phyloP scores from a whole-genome alignment of 345 rosid species.

The Brassica rapa region DNA sequence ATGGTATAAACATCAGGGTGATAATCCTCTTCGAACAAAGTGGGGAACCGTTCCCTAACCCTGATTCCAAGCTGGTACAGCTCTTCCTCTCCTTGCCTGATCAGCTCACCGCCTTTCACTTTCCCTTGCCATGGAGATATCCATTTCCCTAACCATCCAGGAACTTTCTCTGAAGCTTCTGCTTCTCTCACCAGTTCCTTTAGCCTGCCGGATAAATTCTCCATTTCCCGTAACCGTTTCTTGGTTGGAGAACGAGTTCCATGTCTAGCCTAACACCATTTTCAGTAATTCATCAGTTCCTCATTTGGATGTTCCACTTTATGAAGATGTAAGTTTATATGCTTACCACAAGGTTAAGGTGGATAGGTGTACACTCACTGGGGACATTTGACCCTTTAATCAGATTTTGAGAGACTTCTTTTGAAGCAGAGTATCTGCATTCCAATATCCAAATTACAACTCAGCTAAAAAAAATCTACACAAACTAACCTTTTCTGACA shows the following conservation, averaged over 20 bases:
- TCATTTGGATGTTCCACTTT: not conserved
- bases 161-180: slow-evolving; percentile 53
- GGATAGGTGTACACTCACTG: slow-evolving; percentile 72
- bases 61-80: slow-evolving; percentile 74
- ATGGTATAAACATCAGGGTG: slow-evolving; percentile 84
- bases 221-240: slow-evolving; percentile 75
- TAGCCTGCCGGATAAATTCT: slow-evolving; percentile 59
- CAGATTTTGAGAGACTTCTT: slow-evolving; percentile 46
- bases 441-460: not conserved
- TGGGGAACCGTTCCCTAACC: slow-evolving; percentile 68
- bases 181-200: slow-evolving; percentile 60
- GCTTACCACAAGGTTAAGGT: slow-evolving; percentile 89
- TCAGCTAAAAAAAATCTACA: not conserved
- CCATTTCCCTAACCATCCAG: slow-evolving; percentile 78
- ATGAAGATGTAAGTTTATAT: not conserved
- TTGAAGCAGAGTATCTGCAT: slow-evolving; percentile 69
- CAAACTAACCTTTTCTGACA: not conserved
- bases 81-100: slow-evolving; percentile 78
- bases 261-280: slow-evolving; percentile 71
- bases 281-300: not conserved
- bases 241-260: slow-evolving; percentile 95
- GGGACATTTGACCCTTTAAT: slow-evolving; percentile 52
- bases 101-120: slow-evolving; percentile 80
- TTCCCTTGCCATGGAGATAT: slow-evolving; percentile 85
- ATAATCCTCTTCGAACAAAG: slow-evolving; percentile 70